Evolutionary conservation across 176 grass and related monocot species (phyloP), one percentile per base, ranked within the genome.

Genomic region (Carex cristatella): DNA sequence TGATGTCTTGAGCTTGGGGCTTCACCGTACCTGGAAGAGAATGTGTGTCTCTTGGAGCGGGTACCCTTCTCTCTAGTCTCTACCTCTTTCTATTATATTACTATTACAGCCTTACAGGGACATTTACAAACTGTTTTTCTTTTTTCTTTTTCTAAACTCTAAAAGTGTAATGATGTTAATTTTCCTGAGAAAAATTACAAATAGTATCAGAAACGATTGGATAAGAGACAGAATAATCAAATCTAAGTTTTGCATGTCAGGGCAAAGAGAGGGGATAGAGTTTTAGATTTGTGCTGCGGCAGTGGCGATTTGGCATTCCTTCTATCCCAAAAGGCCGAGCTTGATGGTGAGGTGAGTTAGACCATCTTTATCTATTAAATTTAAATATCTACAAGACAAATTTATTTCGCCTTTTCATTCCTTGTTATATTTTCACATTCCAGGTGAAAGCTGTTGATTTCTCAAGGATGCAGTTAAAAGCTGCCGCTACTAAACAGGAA

Each of bases 231-330:
- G 10, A 23, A 28, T 55, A n/a, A 62, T 81, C 13, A 44, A 81
- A 56, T 81, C 0, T 59, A 59, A 69, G 2, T 64, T 11, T 65
- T 77, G 72, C 66, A 57, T 44, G 30, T 32, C 80, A 98, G 95
- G 82, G 91, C 89, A 33, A 94, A 89, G 82, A 93, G 30, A 86
- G 93, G 91, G 30, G 90, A 94, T 87, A 87, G 88, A 8, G 90
- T 90, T 82, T 93, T 98, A 80, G 95, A 98, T 98, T 87, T 98
- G 64, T 98, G 95, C 71, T 98, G 95, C 58, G 95, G 93, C 62
- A 95, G 95, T 27, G 89, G 95, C 7, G 95, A 98, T 92, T 85
- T 98, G 80, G 80, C 89, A 1, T 98, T 95, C 79, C 88, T 94
- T 59, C 84, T 94, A 38, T 93, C 91, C 40, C 88, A 92, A 86